Evolutionary conservation across 202 grass and related monocot genomes (phyloP), one percentile per base, ranked within the genome.

Genomic region (Schoenoplectus tabernaemontani): DNA sequence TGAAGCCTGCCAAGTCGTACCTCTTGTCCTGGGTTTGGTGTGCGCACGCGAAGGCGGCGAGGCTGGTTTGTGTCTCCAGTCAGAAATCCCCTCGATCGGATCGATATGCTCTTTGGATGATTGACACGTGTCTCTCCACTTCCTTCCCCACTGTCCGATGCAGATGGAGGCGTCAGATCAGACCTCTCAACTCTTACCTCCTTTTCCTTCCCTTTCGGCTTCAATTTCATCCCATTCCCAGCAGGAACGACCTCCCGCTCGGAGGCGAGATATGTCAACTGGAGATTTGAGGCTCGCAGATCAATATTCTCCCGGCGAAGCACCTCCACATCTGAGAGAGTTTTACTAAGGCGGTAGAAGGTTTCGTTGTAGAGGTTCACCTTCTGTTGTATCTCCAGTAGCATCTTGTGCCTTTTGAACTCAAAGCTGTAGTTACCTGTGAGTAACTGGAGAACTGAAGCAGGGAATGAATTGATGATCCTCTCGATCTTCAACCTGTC

Each of bases 71-170:
- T 54, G 19, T 63, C 67, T 53, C 54, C 65, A 43, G 78, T 51
- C 58, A 92, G 76, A 83, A 84, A 90, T 66, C 82, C 77, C 71
- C 79, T 83, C 12, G 87, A 87, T 38, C 76, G 87, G 33, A 92
- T 88, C 47, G 86, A 85, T 77, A 96, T 90, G 82, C 89, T 88
- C 90, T 85, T 96, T 64, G 86, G 84, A 57, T 86, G 57, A 57
- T 41, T 67, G 11, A 78, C 80, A 39, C 70, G 67, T 74, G 87
- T 38, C 43, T 78, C 79, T 12, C 76, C 61, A 56, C 78, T 84
- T 53, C 86, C 32, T 43, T 74, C 74, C 60, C 73, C 73, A 33
- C 83, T 64, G 54, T 83, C 82, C 36, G 61, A 82, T 78, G 46
- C 87, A 10, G 46, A 79, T 0, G 77, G 80, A 68, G 56, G 85